Evolutionary conservation across 306 rosid genomes (phyloP).

Genomic region (Cyclanthera cordifolia): DNA sequence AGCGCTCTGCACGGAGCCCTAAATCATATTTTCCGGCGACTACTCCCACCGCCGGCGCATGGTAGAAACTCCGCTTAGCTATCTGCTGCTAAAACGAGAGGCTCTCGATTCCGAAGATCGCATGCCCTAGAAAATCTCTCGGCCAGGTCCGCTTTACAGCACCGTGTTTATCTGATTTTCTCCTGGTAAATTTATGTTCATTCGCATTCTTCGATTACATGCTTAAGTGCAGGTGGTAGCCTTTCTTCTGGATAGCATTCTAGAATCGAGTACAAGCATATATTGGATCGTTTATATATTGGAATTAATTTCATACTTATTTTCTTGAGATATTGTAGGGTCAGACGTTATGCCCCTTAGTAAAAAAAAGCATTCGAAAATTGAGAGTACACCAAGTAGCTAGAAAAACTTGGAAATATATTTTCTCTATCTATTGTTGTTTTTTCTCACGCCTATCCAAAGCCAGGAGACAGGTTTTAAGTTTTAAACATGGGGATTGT

Average conservation of each 20-base stretch:
- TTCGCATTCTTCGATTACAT: background rate
- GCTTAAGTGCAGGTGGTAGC: background rate
- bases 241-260: background rate
- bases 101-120: constrained; percentile 91
- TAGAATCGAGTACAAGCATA: background rate
- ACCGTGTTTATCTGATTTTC: background rate
- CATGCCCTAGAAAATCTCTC: constrained; percentile 69
- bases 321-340: no score
- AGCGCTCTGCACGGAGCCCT: constrained; percentile 2
- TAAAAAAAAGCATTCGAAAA: background rate
- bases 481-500: background rate
- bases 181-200: background rate
- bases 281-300: no score
- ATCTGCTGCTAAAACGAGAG: constrained; percentile 20
- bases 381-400: background rate
- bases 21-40: constrained; percentile 17
- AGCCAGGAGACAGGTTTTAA: background rate
- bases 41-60: constrained; percentile 3
- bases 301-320: no score
- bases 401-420: background rate
- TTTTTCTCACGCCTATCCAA: background rate
- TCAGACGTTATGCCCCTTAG: no score
- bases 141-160: constrained; percentile 49
- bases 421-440: background rate
- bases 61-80: constrained; percentile 16